Evolutionary conservation across 2,329 filamentous ascomycete genomes (phyloP).

Genomic region (Lecanicillium sp.): DNA sequence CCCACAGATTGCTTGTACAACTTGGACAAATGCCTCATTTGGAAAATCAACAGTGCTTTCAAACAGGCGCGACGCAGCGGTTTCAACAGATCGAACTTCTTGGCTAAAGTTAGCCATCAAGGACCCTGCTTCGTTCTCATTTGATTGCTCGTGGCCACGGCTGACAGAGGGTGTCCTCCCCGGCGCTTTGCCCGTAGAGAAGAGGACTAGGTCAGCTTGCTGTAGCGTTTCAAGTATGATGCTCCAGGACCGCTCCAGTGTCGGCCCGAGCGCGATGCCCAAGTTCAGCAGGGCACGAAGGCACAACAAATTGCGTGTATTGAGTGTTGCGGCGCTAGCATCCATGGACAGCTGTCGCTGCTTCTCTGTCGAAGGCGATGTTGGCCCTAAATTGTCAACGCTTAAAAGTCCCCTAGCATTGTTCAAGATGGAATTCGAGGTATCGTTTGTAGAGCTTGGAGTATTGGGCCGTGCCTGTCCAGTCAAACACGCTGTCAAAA

Average conservation of each 20-base stretch:
- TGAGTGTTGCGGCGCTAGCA: slow-evolving; percentile 49
- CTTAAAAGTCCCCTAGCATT: slow-evolving; percentile 68
- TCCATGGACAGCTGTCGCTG: slow-evolving; percentile 54
- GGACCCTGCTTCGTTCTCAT: slow-evolving; percentile 41
- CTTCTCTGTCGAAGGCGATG: slow-evolving; percentile 49
- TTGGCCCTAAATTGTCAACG: slow-evolving; percentile 60
- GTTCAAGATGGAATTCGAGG: slow-evolving; percentile 50
- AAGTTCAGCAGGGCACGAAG: slow-evolving; percentile 87
- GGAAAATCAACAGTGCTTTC: slow-evolving; percentile 92
- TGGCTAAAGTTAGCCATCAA: slow-evolving; percentile 61
- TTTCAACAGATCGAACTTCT: slow-evolving; percentile 83
- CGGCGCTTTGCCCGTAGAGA: slow-evolving; percentile 49
- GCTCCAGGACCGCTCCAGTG: slow-evolving; percentile 74
- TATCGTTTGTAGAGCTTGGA: slow-evolving; percentile 40
- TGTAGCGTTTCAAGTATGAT: slow-evolving; percentile 90
- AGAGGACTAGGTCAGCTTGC: slow-evolving; percentile 83
- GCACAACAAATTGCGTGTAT: slow-evolving; percentile 84
- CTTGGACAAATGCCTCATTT: slow-evolving; percentile 69
- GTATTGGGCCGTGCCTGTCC: slow-evolving; percentile 35
- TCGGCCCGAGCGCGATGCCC: slow-evolving; percentile 88
- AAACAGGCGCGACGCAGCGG: slow-evolving; percentile 75
- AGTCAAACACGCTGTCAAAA: slow-evolving; percentile 51
- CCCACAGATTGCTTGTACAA: slow-evolving; percentile 67
- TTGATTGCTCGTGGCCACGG: slow-evolving; percentile 36
- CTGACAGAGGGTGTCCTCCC: slow-evolving; percentile 42